Conservation (phyloP, 148 eudicot genomes). For the Cornus florida region DNA sequence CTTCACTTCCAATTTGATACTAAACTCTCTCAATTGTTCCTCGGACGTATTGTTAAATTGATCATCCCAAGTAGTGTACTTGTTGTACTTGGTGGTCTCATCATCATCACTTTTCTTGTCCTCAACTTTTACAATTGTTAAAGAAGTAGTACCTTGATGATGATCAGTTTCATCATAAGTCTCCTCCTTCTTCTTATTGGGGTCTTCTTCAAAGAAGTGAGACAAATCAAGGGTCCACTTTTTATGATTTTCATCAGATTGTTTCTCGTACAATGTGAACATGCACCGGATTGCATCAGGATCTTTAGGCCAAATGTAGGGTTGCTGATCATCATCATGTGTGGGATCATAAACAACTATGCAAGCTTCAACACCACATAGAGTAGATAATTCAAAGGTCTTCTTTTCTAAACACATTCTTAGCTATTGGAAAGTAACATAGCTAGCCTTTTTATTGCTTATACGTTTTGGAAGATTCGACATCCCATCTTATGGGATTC, state of each 20-base stretch:
- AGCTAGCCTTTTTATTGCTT: no score
- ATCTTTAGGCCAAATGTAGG: conserved; percentile 35
- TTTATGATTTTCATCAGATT: conserved; percentile 3
- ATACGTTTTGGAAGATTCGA: no score
- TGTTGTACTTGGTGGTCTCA: conserved; percentile 5
- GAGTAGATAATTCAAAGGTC: no score
- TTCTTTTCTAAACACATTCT: no score
- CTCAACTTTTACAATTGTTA: no score
- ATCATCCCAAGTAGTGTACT: conserved; percentile 10
- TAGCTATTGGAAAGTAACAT: no score
- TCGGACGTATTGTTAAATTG: background rate
- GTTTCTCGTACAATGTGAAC: conserved; percentile 11
- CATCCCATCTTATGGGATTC: no score
- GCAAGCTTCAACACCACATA: conserved; percentile 8
- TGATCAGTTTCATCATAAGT: no score
- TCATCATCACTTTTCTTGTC: conserved; percentile 5
- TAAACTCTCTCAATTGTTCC: background rate
- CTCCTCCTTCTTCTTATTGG: background rate
- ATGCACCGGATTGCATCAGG: background rate
- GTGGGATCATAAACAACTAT: conserved; percentile 11
- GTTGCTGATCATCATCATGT: background rate
- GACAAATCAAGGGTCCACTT: conserved; percentile 1
- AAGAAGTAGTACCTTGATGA: no score
- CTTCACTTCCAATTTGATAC: background rate
- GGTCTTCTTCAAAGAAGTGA: background rate